phyloP scores from a whole-genome alignment of 2,329 filamentous ascomycete species.

The Gremmenia infestans region DNA sequence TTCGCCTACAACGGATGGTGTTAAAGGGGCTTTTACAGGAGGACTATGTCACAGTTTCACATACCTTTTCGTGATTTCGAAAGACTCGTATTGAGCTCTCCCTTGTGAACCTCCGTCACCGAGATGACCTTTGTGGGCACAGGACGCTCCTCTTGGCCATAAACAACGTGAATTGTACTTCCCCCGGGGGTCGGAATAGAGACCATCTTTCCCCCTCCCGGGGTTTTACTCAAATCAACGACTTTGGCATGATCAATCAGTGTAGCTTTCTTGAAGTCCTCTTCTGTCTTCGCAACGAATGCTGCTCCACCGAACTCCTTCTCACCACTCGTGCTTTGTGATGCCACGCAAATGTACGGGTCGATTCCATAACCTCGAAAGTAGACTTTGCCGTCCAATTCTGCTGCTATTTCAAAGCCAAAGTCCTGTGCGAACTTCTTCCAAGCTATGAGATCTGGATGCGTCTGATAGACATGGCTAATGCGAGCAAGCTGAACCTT shows the following conservation, averaged over 20 bases:
- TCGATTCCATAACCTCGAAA: constrained; percentile 9
- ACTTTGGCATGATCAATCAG: background rate
- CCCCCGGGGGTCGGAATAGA: background rate
- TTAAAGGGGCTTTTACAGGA: background rate
- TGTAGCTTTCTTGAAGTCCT: constrained; percentile 8
- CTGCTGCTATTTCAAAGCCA: too few species aligned
- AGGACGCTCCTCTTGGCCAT: too few species aligned
- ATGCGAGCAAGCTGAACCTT: background rate
- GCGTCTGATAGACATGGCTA: too few species aligned
- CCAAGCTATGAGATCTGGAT: too few species aligned
- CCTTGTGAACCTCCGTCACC: too few species aligned
- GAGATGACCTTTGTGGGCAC: too few species aligned
- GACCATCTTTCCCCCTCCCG: constrained; percentile 11
- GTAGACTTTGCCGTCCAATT: too few species aligned
- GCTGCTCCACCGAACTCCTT: constrained; percentile 8
- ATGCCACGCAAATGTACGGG: constrained; percentile 5
- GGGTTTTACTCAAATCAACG: constrained; percentile 25
- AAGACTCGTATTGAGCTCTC: background rate
- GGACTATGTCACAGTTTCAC: background rate
- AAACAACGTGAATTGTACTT: constrained; percentile 1
- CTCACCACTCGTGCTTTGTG: background rate
- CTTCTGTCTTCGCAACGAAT: constrained; percentile 4
- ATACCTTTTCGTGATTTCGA: background rate
- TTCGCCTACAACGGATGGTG: constrained; percentile 15
- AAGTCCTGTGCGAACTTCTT: too few species aligned